Evolutionary conservation across 495 filamentous ascomycete species (phyloP).

Genomic region (Darksidea phi): DNA sequence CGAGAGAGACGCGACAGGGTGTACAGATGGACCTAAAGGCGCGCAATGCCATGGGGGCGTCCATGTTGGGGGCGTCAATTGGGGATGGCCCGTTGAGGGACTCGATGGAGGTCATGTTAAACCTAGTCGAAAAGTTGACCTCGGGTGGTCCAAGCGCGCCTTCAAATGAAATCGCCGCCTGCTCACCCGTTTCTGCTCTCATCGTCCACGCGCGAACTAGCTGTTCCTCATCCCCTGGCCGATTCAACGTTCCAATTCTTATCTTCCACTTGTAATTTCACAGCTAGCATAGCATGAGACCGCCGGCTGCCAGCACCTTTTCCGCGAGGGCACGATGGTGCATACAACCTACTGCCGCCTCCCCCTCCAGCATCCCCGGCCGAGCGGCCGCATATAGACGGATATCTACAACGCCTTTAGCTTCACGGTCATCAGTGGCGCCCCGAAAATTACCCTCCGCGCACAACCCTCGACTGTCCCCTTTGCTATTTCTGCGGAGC

Average conservation of each 20-base stretch:
- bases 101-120: background rate
- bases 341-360: constrained; percentile 22
- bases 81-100: constrained; percentile 7
- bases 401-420: constrained; percentile 45
- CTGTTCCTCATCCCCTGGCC: constrained; percentile 4
- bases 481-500: constrained; percentile 33
- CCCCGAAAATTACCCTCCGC: constrained; percentile 13
- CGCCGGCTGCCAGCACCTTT: constrained; percentile 30
- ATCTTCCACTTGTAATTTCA: background rate
- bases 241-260: background rate
- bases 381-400: constrained; percentile 59
- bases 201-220: constrained; percentile 6
- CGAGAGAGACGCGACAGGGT: constrained; percentile 17
- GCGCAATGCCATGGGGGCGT: constrained; percentile 11
- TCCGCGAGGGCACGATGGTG: constrained; percentile 36
- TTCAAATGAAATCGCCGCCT: constrained; percentile 17
- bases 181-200: constrained; percentile 14
- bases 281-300: constrained; percentile 38
- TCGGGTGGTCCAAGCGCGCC: constrained; percentile 20
- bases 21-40: constrained; percentile 26
- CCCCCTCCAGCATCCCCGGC: constrained; percentile 45
- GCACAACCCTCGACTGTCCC: constrained; percentile 14
- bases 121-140: constrained; percentile 3
- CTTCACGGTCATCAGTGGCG: constrained; percentile 26
- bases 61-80: constrained; percentile 18